These are phyloP conservation scores for Hortaea sp. DNA, from an alignment of 2,329 filamentous ascomycete species.

Conservation along the genomic window DNA sequence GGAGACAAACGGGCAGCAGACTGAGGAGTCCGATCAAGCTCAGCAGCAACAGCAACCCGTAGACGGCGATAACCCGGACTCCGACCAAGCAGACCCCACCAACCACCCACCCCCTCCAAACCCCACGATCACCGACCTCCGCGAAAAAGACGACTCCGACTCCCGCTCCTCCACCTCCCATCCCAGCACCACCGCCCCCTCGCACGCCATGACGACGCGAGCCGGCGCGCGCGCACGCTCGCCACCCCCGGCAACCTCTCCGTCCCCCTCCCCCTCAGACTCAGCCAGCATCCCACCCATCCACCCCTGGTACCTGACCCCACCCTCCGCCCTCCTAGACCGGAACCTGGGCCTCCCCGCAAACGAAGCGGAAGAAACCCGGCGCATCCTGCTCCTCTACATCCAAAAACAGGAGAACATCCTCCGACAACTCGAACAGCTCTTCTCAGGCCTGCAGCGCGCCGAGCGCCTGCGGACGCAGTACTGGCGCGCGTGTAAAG, in stretches of 20 bases:
- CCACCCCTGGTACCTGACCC: slow-evolving; percentile 65
- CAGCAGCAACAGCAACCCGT: neutral
- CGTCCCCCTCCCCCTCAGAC: slow-evolving; percentile 34
- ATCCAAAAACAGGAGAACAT: slow-evolving; percentile 83
- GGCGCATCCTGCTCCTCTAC: slow-evolving; percentile 62
- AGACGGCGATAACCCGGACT: neutral
- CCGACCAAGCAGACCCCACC: neutral
- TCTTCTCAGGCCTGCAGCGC: slow-evolving; percentile 61
- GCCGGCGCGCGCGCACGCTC: slow-evolving; percentile 33
- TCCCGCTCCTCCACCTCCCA: slow-evolving; percentile 31
- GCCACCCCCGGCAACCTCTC: slow-evolving; percentile 31
- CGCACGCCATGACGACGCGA: slow-evolving; percentile 47
- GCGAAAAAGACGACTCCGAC: slow-evolving; percentile 19
- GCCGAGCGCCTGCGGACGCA: slow-evolving; percentile 62
- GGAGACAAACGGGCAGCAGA: neutral
- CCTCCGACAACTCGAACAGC: slow-evolving; percentile 55
- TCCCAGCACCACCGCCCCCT: slow-evolving; percentile 34
- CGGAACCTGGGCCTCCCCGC: slow-evolving; percentile 62
- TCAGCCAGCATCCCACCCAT: slow-evolving; percentile 41
- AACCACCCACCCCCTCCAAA: slow-evolving; percentile 10
- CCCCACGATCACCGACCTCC: slow-evolving; percentile 10
- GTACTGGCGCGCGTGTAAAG: slow-evolving; percentile 66
- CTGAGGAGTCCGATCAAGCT: neutral
- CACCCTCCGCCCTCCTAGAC: slow-evolving; percentile 48
- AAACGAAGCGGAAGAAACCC: slow-evolving; percentile 67